Percentiles rank a stretch among this genome's conserved stretches.
Evolutionary conservation across 805 yeast genomes (phyloP).

Genomic region (Candida sonorensis): DNA sequence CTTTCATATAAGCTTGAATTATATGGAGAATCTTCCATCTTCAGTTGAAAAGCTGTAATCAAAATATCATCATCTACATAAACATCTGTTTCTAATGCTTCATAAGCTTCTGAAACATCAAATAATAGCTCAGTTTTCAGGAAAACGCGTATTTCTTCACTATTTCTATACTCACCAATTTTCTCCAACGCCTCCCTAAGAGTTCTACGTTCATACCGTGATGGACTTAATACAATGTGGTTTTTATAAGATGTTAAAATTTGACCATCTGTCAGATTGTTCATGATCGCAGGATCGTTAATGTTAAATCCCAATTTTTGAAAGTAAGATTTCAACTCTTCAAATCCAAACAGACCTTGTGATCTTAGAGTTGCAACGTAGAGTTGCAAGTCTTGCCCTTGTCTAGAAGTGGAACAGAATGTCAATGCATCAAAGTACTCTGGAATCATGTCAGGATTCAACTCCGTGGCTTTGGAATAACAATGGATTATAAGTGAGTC

Average conservation of each 20-base stretch:
- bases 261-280: constrained; percentile 19
- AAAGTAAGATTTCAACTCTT: constrained; percentile 30
- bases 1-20: constrained; percentile 39
- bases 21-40: constrained; percentile 44
- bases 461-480: constrained; percentile 32
- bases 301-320: constrained; percentile 23
- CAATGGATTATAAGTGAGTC: constrained; percentile 42
- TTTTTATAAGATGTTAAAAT: constrained; percentile 23
- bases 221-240: constrained; percentile 15
- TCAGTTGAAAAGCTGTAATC: constrained; percentile 66
- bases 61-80: constrained; percentile 64
- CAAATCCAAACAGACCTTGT: constrained; percentile 45
- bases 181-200: constrained; percentile 34
- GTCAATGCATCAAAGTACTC: constrained; percentile 52
- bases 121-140: constrained; percentile 43
- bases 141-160: constrained; percentile 28
- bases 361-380: constrained; percentile 41
- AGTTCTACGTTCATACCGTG: constrained; percentile 18
- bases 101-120: constrained; percentile 43
- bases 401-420: constrained; percentile 41
- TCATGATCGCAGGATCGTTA: constrained; percentile 14
- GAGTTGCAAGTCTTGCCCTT: constrained; percentile 38
- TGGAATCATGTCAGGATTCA: constrained; percentile 42
- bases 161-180: constrained; percentile 33
- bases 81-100: constrained; percentile 40